phyloP scores from a whole-genome alignment of 2,329 filamentous ascomycete genomes.

The Orbilia quercus region DNA sequence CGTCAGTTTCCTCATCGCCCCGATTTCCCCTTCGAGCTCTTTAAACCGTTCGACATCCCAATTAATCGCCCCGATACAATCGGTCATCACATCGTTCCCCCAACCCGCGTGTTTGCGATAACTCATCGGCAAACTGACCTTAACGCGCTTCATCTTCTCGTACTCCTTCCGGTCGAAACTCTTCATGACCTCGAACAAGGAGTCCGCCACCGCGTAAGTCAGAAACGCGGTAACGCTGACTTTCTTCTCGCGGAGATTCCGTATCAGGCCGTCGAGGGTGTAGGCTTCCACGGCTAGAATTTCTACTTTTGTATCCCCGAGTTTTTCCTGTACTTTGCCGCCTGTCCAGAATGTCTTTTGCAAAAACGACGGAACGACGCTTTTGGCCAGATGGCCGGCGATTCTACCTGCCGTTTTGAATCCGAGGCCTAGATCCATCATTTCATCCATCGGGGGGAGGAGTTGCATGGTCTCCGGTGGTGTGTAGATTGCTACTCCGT shows the following conservation, averaged over 20 bases:
- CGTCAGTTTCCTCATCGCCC: slow-evolving; percentile 55
- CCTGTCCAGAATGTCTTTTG: slow-evolving; percentile 36
- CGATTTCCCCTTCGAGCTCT: slow-evolving; percentile 60
- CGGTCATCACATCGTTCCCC: slow-evolving; percentile 59
- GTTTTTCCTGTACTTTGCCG: slow-evolving; percentile 13
- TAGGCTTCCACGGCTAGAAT: slow-evolving; percentile 13
- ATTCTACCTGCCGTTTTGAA: slow-evolving; percentile 39
- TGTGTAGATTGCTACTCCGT: slow-evolving; percentile 9
- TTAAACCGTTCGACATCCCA: slow-evolving; percentile 64
- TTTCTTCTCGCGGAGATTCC: slow-evolving; percentile 5
- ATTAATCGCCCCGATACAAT: slow-evolving; percentile 61
- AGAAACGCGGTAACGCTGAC: slow-evolving; percentile 42
- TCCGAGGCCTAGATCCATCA: slow-evolving; percentile 36
- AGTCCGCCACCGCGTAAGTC: slow-evolving; percentile 22
- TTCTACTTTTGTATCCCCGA: slow-evolving; percentile 14
- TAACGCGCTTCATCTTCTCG: slow-evolving; percentile 33
- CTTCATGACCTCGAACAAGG: slow-evolving; percentile 17
- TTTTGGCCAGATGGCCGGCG: slow-evolving; percentile 25
- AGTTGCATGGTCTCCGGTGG: slow-evolving; percentile 33
- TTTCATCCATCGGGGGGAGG: slow-evolving; percentile 38
- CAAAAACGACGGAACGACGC: slow-evolving; percentile 30
- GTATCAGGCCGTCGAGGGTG: not conserved
- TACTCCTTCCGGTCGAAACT: slow-evolving; percentile 16
- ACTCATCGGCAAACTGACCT: slow-evolving; percentile 44
- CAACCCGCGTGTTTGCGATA: slow-evolving; percentile 33